Evolutionary conservation across 2,329 filamentous ascomycete genomes (phyloP).

Genomic region (Setomelanomma holmii): DNA sequence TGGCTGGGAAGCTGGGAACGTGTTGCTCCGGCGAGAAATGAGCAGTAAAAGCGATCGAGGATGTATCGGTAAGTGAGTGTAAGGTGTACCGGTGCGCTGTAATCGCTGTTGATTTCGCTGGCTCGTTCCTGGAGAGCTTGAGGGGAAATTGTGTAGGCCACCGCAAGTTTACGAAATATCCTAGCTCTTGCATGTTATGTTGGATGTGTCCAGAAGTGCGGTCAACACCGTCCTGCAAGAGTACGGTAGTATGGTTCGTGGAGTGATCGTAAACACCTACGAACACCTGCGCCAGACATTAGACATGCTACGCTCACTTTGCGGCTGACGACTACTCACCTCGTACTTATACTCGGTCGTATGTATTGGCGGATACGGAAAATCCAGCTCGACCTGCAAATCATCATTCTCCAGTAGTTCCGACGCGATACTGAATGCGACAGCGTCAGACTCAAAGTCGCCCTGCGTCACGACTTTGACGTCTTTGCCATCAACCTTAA

Average conservation of each 20-base stretch:
- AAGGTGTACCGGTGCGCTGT: slow-evolving; percentile 38
- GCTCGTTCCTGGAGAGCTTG: slow-evolving; percentile 41
- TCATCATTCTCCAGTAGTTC: slow-evolving; percentile 47
- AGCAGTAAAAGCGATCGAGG: slow-evolving; percentile 28
- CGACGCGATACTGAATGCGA: slow-evolving; percentile 55
- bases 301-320: neutral
- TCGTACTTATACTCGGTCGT: slow-evolving; percentile 35
- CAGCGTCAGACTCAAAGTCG: slow-evolving; percentile 54
- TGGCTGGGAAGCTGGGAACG: slow-evolving; percentile 21
- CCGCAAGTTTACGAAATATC: slow-evolving; percentile 51
- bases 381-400: slow-evolving; percentile 60
- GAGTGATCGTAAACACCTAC: slow-evolving; percentile 60
- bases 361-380: slow-evolving; percentile 54
- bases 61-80: slow-evolving; percentile 2
- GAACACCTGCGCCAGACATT: slow-evolving; percentile 50
- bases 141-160: slow-evolving; percentile 50
- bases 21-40: slow-evolving; percentile 36
- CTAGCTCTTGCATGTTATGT: slow-evolving; percentile 53
- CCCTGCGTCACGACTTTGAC: slow-evolving; percentile 56
- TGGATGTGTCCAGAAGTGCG: slow-evolving; percentile 50
- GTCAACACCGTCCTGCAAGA: slow-evolving; percentile 33
- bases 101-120: slow-evolving; percentile 52
- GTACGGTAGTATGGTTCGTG: slow-evolving; percentile 51
- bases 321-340: slow-evolving; percentile 6
- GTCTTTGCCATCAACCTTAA: slow-evolving; percentile 49